Conservation (phyloP, 441 rosid genomes). For the Erysimum cheiri region DNA sequence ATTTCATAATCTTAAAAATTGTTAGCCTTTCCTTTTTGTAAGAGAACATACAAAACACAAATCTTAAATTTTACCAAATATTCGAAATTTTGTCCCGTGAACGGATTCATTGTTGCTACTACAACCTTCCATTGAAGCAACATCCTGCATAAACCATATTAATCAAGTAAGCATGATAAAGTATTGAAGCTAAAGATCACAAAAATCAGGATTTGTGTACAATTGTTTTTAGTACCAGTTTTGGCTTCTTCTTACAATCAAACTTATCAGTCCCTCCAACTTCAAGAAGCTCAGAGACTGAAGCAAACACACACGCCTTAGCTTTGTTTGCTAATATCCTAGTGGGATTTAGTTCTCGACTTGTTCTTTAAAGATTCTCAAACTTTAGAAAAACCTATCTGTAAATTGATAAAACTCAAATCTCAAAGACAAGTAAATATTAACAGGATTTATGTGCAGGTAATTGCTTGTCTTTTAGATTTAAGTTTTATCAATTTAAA, state of each 20-base stretch:
- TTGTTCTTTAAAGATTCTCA: conserved; percentile 57
- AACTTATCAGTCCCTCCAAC: conserved; percentile 53
- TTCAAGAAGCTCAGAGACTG: conserved; percentile 71
- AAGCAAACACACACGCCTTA: conserved; percentile 71
- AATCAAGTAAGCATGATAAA: neutral
- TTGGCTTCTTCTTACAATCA: conserved; percentile 38
- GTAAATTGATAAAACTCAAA: conserved; percentile 17
- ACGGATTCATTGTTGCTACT: neutral
- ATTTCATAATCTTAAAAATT: neutral
- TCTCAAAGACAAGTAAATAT: conserved; percentile 5
- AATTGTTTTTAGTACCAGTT: conserved; percentile 7
- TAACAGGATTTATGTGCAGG: no score
- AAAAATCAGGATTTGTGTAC: neutral
- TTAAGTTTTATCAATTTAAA: no score
- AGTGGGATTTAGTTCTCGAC: conserved; percentile 77
- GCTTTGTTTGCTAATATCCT: conserved; percentile 69
- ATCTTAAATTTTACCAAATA: neutral
- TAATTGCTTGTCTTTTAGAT: no score
- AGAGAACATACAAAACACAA: neutral
- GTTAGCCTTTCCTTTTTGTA: neutral
- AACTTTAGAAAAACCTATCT: neutral
- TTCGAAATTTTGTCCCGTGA: neutral
- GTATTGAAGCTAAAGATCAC: neutral
- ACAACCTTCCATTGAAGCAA: conserved; percentile 21
- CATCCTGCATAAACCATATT: conserved; percentile 29